Evolutionary conservation across 2,329 filamentous ascomycete genomes (phyloP), one percentile per base, ranked within the genome.

Genomic region (Neoascochyta sp.): DNA sequence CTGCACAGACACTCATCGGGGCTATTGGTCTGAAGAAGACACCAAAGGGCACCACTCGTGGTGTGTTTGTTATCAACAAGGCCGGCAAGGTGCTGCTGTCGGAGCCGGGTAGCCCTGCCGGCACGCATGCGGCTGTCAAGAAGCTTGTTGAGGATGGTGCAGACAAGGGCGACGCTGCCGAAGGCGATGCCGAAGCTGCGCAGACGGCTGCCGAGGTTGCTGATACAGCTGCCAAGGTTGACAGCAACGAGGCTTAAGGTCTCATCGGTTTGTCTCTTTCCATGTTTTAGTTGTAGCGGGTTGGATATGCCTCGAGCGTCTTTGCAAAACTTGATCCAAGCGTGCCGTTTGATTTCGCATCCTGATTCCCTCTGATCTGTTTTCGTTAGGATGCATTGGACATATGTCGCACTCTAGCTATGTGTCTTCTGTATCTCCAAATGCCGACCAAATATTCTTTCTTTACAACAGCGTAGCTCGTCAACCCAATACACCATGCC

Each of bases 1-100:
- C 81, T 5, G 67, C 69, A 29, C 77, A 75, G 16, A 80, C 77
- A 3, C 75, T 98, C 36, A 94, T 96, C 52, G 71, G 64, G 9
- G 88, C 88, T 32, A 84, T 96, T 58, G 90, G 89, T n/a, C 67
- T 96, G 45, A 89, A 88, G 69, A 95, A 95, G 70, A 63, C 71
- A 6, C 83, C 84, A 24, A 85, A 80, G 64, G 83, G 86, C 39
- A 94, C 87, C 10, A 78, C 76, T 27, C 80, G 92, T 42, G 92
- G 90, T 45, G 87, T 96, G 21, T 93, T 95, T 50, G 85, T 86
- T 28, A 73, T 96, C 31, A 75, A 85, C 63, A 93, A 92, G 70
- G 60, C 73, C 14, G 89, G 88, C 36, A 88, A 89, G 63, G 78
- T 94, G 13, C 72, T 93, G 20, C 76, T 84, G 12, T 75, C 79